Evolutionary conservation across 2,329 filamentous ascomycete species (phyloP).

Genomic region (Zymoseptoria brevis): DNA sequence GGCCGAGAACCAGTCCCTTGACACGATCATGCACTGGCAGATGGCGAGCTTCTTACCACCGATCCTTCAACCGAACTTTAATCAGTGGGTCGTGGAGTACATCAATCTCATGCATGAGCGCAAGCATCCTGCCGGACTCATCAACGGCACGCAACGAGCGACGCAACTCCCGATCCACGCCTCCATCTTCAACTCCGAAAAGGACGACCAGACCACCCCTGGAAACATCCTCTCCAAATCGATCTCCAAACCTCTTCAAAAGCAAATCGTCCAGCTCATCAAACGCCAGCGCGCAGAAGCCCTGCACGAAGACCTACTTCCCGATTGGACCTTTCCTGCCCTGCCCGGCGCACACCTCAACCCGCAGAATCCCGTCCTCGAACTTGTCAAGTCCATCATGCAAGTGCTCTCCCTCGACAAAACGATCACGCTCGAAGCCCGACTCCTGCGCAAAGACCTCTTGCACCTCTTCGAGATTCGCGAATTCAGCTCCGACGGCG

Average conservation of each 20-base stretch:
- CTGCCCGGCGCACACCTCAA: slow-evolving; percentile 65
- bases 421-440: slow-evolving; percentile 79
- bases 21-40: slow-evolving; percentile 98
- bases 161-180: slow-evolving; percentile 55
- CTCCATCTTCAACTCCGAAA: slow-evolving; percentile 48
- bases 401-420: slow-evolving; percentile 88
- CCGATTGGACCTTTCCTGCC: slow-evolving; percentile 76
- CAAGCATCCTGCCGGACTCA: slow-evolving; percentile 54
- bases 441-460: slow-evolving; percentile 80
- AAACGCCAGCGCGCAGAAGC: slow-evolving; percentile 80
- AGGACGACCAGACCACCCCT: slow-evolving; percentile 49
- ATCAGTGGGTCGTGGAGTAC: slow-evolving; percentile 90
- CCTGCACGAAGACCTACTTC: slow-evolving; percentile 76
- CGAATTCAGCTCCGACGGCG: slow-evolving; percentile 83
- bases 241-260: slow-evolving; percentile 85
- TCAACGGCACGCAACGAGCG: slow-evolving; percentile 44
- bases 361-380: slow-evolving; percentile 66
- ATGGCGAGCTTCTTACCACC: slow-evolving; percentile 79
- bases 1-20: slow-evolving; percentile 67
- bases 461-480: slow-evolving; percentile 86
- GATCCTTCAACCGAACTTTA: slow-evolving; percentile 74
- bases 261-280: slow-evolving; percentile 75
- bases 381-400: slow-evolving; percentile 88
- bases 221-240: slow-evolving; percentile 65
- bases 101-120: slow-evolving; percentile 86